Conservation (phyloP, 2,329 filamentous ascomycete species). For the Stenocarpella maydis region DNA sequence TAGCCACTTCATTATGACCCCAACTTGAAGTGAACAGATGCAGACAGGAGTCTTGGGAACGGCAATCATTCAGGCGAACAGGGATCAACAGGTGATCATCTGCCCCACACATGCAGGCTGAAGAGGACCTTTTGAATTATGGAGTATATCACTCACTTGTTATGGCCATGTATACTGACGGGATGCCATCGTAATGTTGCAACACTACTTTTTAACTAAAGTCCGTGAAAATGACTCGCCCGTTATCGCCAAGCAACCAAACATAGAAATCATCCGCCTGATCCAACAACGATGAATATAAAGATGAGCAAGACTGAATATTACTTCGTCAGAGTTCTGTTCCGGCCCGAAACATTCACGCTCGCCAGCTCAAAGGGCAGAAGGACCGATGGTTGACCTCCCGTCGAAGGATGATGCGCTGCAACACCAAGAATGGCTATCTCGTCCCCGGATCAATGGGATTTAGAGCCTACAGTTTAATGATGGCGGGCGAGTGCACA, state of each 20-base stretch:
- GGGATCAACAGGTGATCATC: background rate
- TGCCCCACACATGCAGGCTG: background rate
- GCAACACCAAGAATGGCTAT: background rate
- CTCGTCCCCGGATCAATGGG: background rate
- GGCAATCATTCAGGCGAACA: background rate
- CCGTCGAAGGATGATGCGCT: background rate
- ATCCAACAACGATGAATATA: background rate
- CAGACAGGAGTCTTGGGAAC: background rate
- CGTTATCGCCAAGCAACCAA: background rate
- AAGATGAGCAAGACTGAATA: background rate
- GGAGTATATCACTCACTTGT: background rate
- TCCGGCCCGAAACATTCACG: background rate
- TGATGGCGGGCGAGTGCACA: background rate
- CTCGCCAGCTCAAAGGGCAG: background rate
- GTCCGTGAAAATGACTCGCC: background rate
- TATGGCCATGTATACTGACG: conserved; percentile 1
- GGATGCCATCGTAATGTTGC: background rate
- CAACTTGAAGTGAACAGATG: background rate
- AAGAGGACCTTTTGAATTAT: background rate
- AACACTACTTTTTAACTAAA: background rate
- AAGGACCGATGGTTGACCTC: background rate
- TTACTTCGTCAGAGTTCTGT: background rate
- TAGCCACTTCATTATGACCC: background rate
- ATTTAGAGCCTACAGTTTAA: background rate
- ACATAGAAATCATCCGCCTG: background rate